Evolutionary conservation across 345 rosid species (phyloP).

Genomic region (Euphorbia lathyris): DNA sequence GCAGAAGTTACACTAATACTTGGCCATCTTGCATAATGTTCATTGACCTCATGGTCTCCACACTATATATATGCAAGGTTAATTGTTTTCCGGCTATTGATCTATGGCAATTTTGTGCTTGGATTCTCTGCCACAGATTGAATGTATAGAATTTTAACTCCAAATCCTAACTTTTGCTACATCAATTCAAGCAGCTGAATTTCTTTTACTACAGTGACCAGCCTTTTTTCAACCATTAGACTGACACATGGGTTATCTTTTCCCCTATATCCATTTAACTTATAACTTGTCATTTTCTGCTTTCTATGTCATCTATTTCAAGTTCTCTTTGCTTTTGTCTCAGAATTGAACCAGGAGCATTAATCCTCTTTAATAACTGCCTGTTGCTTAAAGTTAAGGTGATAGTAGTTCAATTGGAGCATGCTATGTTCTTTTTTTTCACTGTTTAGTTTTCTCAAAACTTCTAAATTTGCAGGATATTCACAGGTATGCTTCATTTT

Average conservation of each 20-base stretch:
- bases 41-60: neutral
- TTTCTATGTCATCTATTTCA: neutral
- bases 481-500: constrained; percentile 47
- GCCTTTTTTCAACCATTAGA: neutral
- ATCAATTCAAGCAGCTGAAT: neutral
- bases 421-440: constrained; percentile 7
- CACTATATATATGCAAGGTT: neutral
- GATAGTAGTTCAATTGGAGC: constrained; percentile 12
- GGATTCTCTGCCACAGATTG: neutral
- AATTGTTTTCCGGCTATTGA: neutral
- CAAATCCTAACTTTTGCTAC: neutral
- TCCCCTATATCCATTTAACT: neutral
- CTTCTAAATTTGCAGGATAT: constrained; percentile 44
- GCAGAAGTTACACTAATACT: neutral
- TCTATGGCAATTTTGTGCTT: neutral
- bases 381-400: constrained; percentile 72
- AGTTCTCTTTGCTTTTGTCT: constrained; percentile 18
- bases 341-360: constrained; percentile 55
- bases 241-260: no score
- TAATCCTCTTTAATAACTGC: constrained; percentile 56
- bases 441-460: constrained; percentile 9
- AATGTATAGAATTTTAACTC: neutral
- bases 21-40: neutral
- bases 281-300: neutral
- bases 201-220: neutral